Evolutionary conservation across 1,284 basidiomycete species (phyloP).

Genomic region (Grifola frondosa): DNA sequence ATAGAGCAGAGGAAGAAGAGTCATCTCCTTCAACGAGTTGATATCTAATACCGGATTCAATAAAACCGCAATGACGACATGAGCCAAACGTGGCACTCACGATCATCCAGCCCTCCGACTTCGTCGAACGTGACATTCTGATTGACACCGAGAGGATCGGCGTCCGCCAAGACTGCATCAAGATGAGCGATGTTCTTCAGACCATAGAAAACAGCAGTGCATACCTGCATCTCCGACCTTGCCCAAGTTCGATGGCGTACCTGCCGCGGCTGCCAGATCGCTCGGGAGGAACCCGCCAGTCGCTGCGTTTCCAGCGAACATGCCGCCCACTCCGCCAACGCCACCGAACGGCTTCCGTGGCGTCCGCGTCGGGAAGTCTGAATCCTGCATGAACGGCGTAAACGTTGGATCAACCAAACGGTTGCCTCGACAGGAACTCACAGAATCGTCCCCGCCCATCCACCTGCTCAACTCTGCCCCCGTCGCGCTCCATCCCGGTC

Average conservation of each 20-base stretch:
- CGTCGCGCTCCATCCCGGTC: constrained; percentile 72
- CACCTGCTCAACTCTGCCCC: constrained; percentile 73
- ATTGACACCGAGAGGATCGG: constrained; percentile 94
- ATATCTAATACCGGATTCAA: constrained; percentile 70
- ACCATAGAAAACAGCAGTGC: not conserved
- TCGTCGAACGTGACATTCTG: constrained; percentile 94
- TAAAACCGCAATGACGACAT: constrained; percentile 4
- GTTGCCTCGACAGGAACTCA: constrained; percentile 33
- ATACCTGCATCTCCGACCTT: constrained; percentile 77
- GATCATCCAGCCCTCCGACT: constrained; percentile 95
- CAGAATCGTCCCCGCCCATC: constrained; percentile 78
- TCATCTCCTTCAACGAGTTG: constrained; percentile 98
- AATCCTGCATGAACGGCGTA: too few relatives aligned
- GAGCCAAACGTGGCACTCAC: constrained; percentile 54
- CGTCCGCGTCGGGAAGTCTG: constrained; percentile 63
- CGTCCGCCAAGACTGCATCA: constrained; percentile 81
- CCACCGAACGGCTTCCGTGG: constrained; percentile 63
- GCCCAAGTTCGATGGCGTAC: constrained; percentile 78
- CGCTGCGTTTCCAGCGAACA: constrained; percentile 56
- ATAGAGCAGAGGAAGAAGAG: constrained; percentile 91
- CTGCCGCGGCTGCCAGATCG: constrained; percentile 62
- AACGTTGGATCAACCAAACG: too few relatives aligned
- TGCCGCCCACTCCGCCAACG: constrained; percentile 38
- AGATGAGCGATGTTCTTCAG: constrained; percentile 15
- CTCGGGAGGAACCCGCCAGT: constrained; percentile 53